These are phyloP conservation scores for Nannizziopsis barbatae DNA, from an alignment of 2,329 filamentous ascomycete species.

Conservation along the genomic window DNA sequence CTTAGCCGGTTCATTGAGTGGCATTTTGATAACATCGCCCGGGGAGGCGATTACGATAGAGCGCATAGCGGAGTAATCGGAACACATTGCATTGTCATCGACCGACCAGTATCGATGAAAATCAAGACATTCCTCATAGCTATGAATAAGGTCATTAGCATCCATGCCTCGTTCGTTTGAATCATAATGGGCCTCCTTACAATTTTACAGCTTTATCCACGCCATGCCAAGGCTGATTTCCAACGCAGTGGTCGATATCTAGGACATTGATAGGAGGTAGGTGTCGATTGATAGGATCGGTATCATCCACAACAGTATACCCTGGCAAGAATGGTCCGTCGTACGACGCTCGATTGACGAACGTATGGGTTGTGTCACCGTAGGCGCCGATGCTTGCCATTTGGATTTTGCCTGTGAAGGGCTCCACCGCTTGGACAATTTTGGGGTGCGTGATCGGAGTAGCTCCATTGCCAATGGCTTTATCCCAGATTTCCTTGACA, in stretches of 20 bases:
- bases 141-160: conserved; percentile 14
- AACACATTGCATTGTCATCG: conserved; percentile 79
- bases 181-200: conserved; percentile 22
- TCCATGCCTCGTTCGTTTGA: no score
- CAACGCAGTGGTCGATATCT: conserved; percentile 86
- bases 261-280: conserved; percentile 57
- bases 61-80: conserved; percentile 75
- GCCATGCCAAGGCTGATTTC: conserved; percentile 84
- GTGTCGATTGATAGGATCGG: conserved; percentile 34
- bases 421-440: conserved; percentile 40
- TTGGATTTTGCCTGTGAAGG: conserved; percentile 49
- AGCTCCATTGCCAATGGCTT: conserved; percentile 58
- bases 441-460: conserved; percentile 51
- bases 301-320: conserved; percentile 45
- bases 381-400: conserved; percentile 72
- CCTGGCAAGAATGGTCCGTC: conserved; percentile 66
- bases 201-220: conserved; percentile 53
- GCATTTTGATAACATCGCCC: conserved; percentile 84
- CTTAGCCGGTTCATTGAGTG: conserved; percentile 81
- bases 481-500: conserved; percentile 60
- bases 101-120: conserved; percentile 96
- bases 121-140: conserved; percentile 73
- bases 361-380: conserved; percentile 79
- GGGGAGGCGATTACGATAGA: conserved; percentile 76
- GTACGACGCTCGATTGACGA: conserved; percentile 61